Evolutionary conservation across 371 early-diverging fungal genomes (phyloP).

Genomic region (Batrachochytrium dendrobatidis): DNA sequence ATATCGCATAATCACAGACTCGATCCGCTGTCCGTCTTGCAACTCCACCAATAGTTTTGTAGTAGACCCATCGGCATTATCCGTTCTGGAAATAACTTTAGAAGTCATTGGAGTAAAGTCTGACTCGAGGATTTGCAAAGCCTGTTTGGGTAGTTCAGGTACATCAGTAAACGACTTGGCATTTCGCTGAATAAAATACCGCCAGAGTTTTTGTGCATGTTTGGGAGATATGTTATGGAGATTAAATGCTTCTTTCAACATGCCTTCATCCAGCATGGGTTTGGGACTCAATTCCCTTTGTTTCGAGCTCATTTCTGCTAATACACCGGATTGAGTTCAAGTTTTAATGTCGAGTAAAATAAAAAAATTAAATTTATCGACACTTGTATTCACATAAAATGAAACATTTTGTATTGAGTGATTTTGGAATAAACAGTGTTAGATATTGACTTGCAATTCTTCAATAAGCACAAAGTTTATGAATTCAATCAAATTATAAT

Average conservation of each 20-base stretch:
- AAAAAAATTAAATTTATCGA: background rate
- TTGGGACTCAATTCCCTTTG: conserved; percentile 17
- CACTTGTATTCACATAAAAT: too few relatives aligned
- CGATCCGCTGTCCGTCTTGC: conserved; percentile 42
- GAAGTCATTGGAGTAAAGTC: conserved; percentile 34
- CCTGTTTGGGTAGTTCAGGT: conserved; percentile 34
- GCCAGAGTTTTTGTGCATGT: conserved; percentile 21
- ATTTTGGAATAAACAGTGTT: too few relatives aligned
- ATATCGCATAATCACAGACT: conserved; percentile 44
- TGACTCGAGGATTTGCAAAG: conserved; percentile 20
- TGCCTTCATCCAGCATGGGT: conserved; percentile 28
- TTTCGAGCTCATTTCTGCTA: background rate
- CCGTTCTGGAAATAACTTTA: conserved; percentile 24
- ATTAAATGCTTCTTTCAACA: conserved; percentile 24
- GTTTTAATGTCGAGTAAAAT: conserved; percentile 1
- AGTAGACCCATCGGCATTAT: conserved; percentile 39
- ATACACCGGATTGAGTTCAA: background rate
- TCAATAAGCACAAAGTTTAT: too few relatives aligned
- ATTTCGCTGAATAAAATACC: conserved; percentile 30
- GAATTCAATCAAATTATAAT: too few relatives aligned
- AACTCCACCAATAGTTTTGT: conserved; percentile 43
- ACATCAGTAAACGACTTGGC: conserved; percentile 19
- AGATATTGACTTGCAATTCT: too few relatives aligned
- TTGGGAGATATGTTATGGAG: conserved; percentile 15
- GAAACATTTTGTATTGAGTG: too few relatives aligned